These are phyloP conservation scores for Tuber indicum DNA, from an alignment of 495 filamentous ascomycete species.

Conservation along the genomic window DNA sequence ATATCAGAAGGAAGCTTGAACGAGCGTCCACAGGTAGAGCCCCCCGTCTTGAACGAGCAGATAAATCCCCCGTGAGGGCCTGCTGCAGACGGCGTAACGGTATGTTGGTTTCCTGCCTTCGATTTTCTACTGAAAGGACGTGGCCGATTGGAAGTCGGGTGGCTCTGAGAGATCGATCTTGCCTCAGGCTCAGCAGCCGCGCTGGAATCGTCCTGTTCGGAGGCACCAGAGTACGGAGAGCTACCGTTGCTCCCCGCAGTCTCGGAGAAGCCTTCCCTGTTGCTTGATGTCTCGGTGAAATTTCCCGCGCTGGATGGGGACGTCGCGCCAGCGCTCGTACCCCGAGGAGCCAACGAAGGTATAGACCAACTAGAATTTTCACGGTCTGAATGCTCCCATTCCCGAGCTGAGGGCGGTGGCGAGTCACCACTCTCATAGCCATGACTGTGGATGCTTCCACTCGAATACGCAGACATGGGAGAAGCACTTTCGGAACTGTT, in stretches of 20 bases:
- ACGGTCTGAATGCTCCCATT: not conserved
- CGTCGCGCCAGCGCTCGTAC: not conserved
- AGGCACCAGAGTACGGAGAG: not conserved
- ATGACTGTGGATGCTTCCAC: conserved; percentile 12
- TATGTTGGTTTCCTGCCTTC: conserved; percentile 37
- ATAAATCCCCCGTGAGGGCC: conserved; percentile 31
- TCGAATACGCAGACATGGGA: conserved; percentile 11
- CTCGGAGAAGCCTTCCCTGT: conserved; percentile 25
- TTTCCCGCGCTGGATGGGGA: conserved; percentile 30
- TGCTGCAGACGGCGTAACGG: conserved; percentile 34
- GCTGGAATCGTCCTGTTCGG: not conserved
- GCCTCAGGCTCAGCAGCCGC: not conserved
- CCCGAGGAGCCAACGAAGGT: not conserved
- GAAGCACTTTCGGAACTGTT: conserved; percentile 20
- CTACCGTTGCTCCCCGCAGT: conserved; percentile 13
- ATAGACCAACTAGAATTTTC: not conserved
- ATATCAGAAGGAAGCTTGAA: conserved; percentile 40
- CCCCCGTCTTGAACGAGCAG: conserved; percentile 23
- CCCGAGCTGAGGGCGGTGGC: conserved; percentile 6
- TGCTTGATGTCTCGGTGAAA: conserved; percentile 26
- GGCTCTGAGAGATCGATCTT: not conserved
- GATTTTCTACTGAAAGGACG: conserved; percentile 36
- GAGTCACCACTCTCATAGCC: conserved; percentile 22
- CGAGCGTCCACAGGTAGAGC: conserved; percentile 13
- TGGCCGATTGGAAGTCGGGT: conserved; percentile 1